Evolutionary conservation across 768 basidiomycete species (phyloP), one percentile per base, ranked within the genome.

Genomic region (Cyathus striatus): DNA sequence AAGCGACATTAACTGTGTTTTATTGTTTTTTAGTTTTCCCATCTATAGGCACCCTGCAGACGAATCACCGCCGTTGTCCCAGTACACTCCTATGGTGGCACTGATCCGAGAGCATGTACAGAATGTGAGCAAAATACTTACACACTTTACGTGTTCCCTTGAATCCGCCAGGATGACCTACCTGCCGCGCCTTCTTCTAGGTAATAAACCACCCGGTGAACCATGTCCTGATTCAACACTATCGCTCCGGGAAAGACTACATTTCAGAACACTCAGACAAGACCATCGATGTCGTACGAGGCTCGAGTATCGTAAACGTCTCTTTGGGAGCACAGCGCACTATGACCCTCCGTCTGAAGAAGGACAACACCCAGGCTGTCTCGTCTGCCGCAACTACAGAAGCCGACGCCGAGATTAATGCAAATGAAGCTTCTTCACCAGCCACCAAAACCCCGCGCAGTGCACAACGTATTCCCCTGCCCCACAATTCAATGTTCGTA

Each of bases 211-310:
- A 87, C 44, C 82, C 81, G 1, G 78, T 90, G 4, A 91, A 91
- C 54, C 88, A 91, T 51, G 88, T 86, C 38, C 74, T 91, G 23
- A 87, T 90, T 39, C 89, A 90, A 54, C 73, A 78, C 56, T 90
- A 90, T 56, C 85, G 88, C 44, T 73, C 72, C 10, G 89, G 88
- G 4, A 77, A 75, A 22, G 89, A 90, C 60, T 86, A 83, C 61
- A 90, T 90, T 48, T 89, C 87, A 0, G 87, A 90, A 51, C 88
- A 91, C 59, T 86, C 85, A 0, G 88, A 91, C 61, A 91, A 91
- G 64, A 91, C 88, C 4, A 75, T 90, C 50, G 89, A 91, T 57
- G 76, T 91, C 49, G 78, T 83, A 3, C 76, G 72, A 12, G 82
- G 79, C 23, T 85, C 86, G 5, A 79, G 69, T 42, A 83, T 90